Evolutionary conservation across 371 early-diverging fungal genomes (phyloP).

Genomic region (Mortierella polycephala): DNA sequence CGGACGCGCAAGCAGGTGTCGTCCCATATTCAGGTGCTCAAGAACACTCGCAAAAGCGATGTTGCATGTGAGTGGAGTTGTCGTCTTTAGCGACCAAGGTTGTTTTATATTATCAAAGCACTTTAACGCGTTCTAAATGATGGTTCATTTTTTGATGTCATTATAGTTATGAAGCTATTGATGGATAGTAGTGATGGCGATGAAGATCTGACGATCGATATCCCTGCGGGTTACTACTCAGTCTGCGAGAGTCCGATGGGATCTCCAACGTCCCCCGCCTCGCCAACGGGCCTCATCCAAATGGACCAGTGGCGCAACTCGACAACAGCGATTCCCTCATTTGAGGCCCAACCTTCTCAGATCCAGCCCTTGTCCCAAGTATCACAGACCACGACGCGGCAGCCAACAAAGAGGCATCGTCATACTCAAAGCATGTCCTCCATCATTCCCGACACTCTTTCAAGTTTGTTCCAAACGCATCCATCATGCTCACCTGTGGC

Average conservation of each 20-base stretch:
- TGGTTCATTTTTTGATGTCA: not conserved
- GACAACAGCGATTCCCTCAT: constrained; percentile 16
- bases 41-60: constrained; percentile 74
- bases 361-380: not conserved
- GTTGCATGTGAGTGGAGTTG: constrained; percentile 57
- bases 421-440: constrained; percentile 43
- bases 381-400: constrained; percentile 8
- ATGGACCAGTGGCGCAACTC: constrained; percentile 33
- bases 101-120: not conserved
- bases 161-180: constrained; percentile 65
- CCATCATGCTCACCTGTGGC: no score
- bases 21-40: constrained; percentile 82
- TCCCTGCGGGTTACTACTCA: constrained; percentile 19
- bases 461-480: not conserved
- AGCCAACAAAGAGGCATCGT: constrained; percentile 17
- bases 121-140: not conserved
- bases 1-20: constrained; percentile 83
- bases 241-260: constrained; percentile 22
- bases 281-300: constrained; percentile 2
- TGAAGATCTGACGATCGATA: constrained; percentile 45
- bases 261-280: constrained; percentile 16
- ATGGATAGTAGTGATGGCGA: constrained; percentile 61
- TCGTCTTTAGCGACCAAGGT: not conserved
- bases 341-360: constrained; percentile 17
- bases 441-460: constrained; percentile 22